Base-by-base conservation (phyloP, 257 asterid species). In the Solanum dulcamara region DNA sequence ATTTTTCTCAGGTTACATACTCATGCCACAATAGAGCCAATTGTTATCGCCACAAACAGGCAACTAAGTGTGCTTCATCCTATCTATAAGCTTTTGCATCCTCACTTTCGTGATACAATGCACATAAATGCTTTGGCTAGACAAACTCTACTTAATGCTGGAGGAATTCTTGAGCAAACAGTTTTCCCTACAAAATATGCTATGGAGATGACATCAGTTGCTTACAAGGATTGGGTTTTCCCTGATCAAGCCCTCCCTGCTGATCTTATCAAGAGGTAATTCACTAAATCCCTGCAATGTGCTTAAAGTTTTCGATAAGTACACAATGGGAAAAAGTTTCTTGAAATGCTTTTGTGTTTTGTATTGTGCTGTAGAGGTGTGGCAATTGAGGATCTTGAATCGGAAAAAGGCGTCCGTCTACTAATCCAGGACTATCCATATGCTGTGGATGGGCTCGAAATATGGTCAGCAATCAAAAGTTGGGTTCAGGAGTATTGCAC, bases 371-470 rank as follows among this genome's bases (percentile, higher is more conserved):
- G 14, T 72, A 95, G 98, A 89, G 96, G 94, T 55, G 83, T 94
- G 85, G 97, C 96, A 42, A 85, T 94, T 59, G 89, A 92, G 83
- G 95, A 93, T 86, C 80, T 94, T 0, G 89, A 83, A 83, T 91
- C 90, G 7, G 88, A 91, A 32, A 90, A 92, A 35, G 97, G 98
- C 18, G 83, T 95, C 84, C 95, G 93, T 14, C 87, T 95, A 60
- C 88, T 95, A 46, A 89, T 95, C 11, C 86, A 92, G 87, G 97
- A 94, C 89, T 95, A 95, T 79, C 98, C 98, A 7, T 94, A 83
- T 53, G 98, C 97, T 46, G 98, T 95, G 38, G 98, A 95, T 81
- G 98, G 97, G 79, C 95, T 95, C 22, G 92, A 95, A 89, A 92
- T 94, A 22, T 95, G 98, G 98, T 81, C 92, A 50, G 94, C 98